phyloP scores from a whole-genome alignment of 345 rosid genomes.

The Tarenaya hassleriana region DNA sequence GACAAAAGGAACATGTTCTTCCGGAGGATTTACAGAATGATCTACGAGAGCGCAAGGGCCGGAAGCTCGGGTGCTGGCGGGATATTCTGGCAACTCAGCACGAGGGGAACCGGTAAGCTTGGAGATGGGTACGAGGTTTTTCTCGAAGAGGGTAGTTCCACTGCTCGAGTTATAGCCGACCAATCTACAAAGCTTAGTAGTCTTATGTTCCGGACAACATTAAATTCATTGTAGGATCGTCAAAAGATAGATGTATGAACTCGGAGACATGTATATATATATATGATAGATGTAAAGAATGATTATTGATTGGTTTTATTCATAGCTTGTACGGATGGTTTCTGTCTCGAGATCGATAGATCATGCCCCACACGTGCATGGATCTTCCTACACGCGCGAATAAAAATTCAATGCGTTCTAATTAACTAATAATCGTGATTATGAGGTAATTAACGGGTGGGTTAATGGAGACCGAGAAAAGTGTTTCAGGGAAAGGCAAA shows the following conservation, averaged over 20 bases:
- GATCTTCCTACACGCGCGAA: no score
- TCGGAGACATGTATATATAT: no score
- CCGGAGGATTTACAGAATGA: conserved; percentile 32
- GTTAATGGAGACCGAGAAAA: no score
- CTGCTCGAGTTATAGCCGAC: conserved; percentile 42
- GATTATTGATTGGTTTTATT: no score
- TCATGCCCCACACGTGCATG: no score
- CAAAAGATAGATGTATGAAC: no score
- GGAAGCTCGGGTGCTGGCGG: conserved; percentile 58
- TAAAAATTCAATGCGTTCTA: no score
- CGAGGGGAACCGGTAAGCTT: conserved; percentile 34
- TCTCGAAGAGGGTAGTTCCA: conserved; percentile 48
- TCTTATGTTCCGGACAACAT: conserved; percentile 16
- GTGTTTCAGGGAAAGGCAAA: not conserved
- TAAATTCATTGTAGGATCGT: no score
- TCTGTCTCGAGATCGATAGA: no score
- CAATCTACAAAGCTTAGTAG: conserved; percentile 44
- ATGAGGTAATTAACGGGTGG: conserved; percentile 8
- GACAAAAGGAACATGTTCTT: conserved; percentile 46
- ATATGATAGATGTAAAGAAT: no score
- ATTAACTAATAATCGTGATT: no score
- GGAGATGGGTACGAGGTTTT: conserved; percentile 63
- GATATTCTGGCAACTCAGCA: conserved; percentile 62
- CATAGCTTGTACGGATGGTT: no score
- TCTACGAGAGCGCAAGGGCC: conserved; percentile 37